These are phyloP conservation scores for Schrenkiella parvula DNA, from an alignment of 345 rosid genomes.

Conservation along the genomic window DNA sequence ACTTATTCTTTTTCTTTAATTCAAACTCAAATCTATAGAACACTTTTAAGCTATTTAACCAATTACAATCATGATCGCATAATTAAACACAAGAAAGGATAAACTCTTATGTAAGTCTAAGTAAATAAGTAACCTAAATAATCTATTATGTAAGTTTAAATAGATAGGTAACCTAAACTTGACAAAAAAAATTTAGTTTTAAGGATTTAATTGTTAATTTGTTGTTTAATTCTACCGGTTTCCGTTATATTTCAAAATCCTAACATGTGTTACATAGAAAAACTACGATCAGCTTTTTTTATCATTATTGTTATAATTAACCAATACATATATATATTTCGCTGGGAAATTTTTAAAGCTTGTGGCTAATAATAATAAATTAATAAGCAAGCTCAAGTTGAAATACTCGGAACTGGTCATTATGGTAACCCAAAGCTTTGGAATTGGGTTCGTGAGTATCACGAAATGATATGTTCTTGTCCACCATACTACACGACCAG, in stretches of 20 bases:
- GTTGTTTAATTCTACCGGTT: not conserved
- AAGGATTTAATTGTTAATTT: not conserved
- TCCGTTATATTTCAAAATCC: not conserved
- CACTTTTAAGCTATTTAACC: not conserved
- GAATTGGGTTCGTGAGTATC: slow-evolving; percentile 11
- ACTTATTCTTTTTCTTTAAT: not conserved
- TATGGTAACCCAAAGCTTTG: slow-evolving; percentile 12
- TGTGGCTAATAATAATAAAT: not conserved
- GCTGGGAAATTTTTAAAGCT: no score
- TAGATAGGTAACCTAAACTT: slow-evolving; percentile 13
- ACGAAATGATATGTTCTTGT: slow-evolving; percentile 4
- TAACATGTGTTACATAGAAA: not conserved
- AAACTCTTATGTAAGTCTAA: no score
- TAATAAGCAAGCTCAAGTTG: not conserved
- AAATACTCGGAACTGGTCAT: slow-evolving; percentile 6
- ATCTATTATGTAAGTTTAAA: not conserved
- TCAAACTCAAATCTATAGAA: not conserved
- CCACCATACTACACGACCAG: slow-evolving; percentile 7
- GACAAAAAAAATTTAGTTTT: not conserved
- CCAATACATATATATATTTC: no score
- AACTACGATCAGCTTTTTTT: no score
- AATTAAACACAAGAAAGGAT: not conserved
- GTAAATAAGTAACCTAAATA: no score
- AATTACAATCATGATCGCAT: not conserved
- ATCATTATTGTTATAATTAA: no score